phyloP scores from a whole-genome alignment of 2,329 filamentous ascomycete species.

The Trichoderma sp. region DNA sequence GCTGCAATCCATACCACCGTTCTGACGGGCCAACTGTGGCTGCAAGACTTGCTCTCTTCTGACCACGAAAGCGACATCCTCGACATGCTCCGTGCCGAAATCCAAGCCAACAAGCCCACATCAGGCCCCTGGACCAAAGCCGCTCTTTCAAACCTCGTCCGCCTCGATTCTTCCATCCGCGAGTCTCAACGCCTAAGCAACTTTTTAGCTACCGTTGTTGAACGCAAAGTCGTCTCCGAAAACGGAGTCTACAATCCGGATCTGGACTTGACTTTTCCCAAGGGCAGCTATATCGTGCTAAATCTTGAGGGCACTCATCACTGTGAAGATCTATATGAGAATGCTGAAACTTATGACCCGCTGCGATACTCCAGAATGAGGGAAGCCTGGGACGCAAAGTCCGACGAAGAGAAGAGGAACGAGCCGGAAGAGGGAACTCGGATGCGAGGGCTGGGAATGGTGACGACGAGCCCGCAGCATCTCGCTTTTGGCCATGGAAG shows the following conservation, averaged over 20 bases:
- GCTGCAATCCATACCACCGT: slow-evolving; percentile 61
- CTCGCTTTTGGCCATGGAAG: slow-evolving; percentile 60
- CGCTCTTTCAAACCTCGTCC: slow-evolving; percentile 45
- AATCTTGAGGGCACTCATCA: slow-evolving; percentile 49
- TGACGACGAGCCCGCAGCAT: slow-evolving; percentile 54
- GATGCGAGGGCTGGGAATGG: slow-evolving; percentile 49
- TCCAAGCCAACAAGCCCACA: slow-evolving; percentile 32
- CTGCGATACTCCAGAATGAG: slow-evolving; percentile 50
- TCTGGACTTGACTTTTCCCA: slow-evolving; percentile 40
- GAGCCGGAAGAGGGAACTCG: slow-evolving; percentile 37
- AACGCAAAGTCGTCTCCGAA: slow-evolving; percentile 47
- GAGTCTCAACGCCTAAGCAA: slow-evolving; percentile 54
- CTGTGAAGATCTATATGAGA: slow-evolving; percentile 45
- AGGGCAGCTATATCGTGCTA: slow-evolving; percentile 46
- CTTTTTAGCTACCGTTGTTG: slow-evolving; percentile 49
- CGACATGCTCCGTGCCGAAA: slow-evolving; percentile 48
- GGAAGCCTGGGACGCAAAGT: slow-evolving; percentile 41
- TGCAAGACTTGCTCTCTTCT: slow-evolving; percentile 50
- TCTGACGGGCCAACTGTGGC: slow-evolving; percentile 50
- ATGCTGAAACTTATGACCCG: slow-evolving; percentile 49
- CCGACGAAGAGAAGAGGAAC: slow-evolving; percentile 33
- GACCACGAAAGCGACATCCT: slow-evolving; percentile 40
- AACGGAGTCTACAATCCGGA: slow-evolving; percentile 47
- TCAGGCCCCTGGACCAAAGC: slow-evolving; percentile 50
- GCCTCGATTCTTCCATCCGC: slow-evolving; percentile 54